phyloP scores from a whole-genome alignment of 106 monocot species.

The Chionographis japonica region DNA sequence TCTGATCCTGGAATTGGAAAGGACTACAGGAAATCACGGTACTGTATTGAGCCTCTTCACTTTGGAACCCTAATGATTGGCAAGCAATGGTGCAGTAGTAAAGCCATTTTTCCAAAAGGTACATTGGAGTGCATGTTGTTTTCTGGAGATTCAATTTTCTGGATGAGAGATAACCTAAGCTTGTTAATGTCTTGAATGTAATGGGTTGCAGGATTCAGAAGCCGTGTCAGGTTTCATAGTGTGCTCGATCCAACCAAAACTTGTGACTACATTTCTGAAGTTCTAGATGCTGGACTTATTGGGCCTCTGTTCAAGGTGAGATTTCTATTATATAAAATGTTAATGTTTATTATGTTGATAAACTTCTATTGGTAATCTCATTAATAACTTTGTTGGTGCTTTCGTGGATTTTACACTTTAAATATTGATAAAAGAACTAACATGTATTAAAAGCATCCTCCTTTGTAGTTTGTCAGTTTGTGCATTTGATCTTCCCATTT shows the following conservation, averaged over 20 bases:
- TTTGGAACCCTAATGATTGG: slow-evolving; percentile 53
- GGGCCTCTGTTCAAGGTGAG: slow-evolving; percentile 88
- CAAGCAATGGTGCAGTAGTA: slow-evolving; percentile 60
- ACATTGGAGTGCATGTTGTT: neutral
- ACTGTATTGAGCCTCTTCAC: slow-evolving; percentile 41
- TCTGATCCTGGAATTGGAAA: neutral
- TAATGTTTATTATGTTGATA: neutral
- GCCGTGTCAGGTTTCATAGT: slow-evolving; percentile 51
- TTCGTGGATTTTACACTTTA: no score
- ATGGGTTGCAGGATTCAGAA: slow-evolving; percentile 73
- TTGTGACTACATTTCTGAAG: slow-evolving; percentile 83
- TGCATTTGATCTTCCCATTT: neutral
- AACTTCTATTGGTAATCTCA: no score
- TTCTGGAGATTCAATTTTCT: neutral
- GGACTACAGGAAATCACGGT: slow-evolving; percentile 3
- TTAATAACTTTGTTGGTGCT: no score
- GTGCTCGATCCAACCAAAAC: slow-evolving; percentile 55
- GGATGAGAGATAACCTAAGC: no score
- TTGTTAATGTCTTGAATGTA: neutral
- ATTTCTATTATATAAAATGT: neutral
- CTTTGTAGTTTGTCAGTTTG: neutral
- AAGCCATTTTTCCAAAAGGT: slow-evolving; percentile 94
- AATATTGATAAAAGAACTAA: no score
- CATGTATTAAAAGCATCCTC: no score
- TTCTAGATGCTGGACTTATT: slow-evolving; percentile 70